Conservation (phyloP, 2,329 filamentous ascomycete species). For the Zasmidium angulare region DNA sequence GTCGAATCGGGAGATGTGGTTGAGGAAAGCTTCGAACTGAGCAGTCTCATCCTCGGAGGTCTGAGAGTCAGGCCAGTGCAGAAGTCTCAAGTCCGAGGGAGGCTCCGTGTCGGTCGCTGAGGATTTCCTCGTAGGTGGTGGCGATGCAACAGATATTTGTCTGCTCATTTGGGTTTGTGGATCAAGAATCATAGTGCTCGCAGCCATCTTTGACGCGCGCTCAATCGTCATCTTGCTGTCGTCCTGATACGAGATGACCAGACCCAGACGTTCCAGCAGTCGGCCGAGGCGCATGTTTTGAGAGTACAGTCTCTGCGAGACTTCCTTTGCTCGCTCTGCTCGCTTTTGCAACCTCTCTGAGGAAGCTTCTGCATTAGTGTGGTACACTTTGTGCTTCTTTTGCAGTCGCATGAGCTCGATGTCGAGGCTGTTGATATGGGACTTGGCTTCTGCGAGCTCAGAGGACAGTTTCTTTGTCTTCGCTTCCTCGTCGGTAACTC, state of each 20-base stretch:
- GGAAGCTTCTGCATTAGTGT: slow-evolving; percentile 49
- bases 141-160: slow-evolving; percentile 56
- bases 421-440: slow-evolving; percentile 72
- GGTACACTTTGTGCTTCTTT: slow-evolving; percentile 60
- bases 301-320: slow-evolving; percentile 78
- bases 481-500: slow-evolving; percentile 72
- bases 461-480: slow-evolving; percentile 67
- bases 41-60: slow-evolving; percentile 66
- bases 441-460: slow-evolving; percentile 71
- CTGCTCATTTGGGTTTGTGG: slow-evolving; percentile 46
- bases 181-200: slow-evolving; percentile 47
- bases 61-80: slow-evolving; percentile 78
- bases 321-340: slow-evolving; percentile 71
- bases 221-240: slow-evolving; percentile 66
- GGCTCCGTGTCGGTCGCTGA: slow-evolving; percentile 41
- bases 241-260: slow-evolving; percentile 73
- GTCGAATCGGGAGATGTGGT: slow-evolving; percentile 74
- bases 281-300: slow-evolving; percentile 82
- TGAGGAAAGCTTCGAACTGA: slow-evolving; percentile 73
- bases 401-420: slow-evolving; percentile 70
- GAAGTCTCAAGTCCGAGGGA: slow-evolving; percentile 62
- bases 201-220: slow-evolving; percentile 60
- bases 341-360: slow-evolving; percentile 66
- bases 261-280: slow-evolving; percentile 83
- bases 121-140: slow-evolving; percentile 56